A percentile compares a stretch with the other conserved stretches of the same genome.
phyloP scores from a whole-genome alignment of 495 filamentous ascomycete genomes.

The Podospora pseudoanserina region DNA sequence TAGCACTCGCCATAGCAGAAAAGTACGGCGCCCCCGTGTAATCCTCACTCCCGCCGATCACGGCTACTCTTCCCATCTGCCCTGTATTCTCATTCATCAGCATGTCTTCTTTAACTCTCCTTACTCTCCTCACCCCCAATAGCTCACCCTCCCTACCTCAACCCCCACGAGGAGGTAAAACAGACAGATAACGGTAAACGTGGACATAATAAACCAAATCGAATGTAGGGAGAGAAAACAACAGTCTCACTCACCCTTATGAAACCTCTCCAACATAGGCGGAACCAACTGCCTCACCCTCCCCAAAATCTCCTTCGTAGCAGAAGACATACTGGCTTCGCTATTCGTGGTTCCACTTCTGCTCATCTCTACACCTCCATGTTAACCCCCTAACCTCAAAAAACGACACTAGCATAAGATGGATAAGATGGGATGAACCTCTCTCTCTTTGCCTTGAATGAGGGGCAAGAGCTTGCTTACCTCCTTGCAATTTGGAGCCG shows the following conservation, averaged over 20 bases:
- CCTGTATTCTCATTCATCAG: constrained; percentile 41
- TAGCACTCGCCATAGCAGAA: constrained; percentile 91
- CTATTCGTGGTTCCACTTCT: constrained; percentile 5
- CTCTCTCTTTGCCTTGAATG: background rate
- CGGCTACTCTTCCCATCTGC: constrained; percentile 85
- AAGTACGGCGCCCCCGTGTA: constrained; percentile 98
- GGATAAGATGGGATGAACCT: background rate
- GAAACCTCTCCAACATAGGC: constrained; percentile 91
- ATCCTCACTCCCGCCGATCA: constrained; percentile 92
- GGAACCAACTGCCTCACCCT: constrained; percentile 90
- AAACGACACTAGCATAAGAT: background rate
- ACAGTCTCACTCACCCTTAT: constrained; percentile 66
- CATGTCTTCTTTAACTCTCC: background rate
- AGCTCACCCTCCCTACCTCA: background rate
- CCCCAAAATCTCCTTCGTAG: constrained; percentile 62
- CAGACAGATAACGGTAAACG: background rate
- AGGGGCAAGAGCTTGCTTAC: background rate
- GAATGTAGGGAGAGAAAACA: constrained; percentile 4
- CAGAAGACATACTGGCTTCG: constrained; percentile 39
- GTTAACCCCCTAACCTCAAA: background rate
- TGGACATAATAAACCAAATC: background rate
- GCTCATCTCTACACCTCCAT: background rate
- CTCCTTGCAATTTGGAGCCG: background rate
- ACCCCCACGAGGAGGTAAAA: background rate
- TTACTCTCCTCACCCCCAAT: background rate